Conservation (phyloP, 768 basidiomycete species). For the Holtermanniella nyarrowii region DNA sequence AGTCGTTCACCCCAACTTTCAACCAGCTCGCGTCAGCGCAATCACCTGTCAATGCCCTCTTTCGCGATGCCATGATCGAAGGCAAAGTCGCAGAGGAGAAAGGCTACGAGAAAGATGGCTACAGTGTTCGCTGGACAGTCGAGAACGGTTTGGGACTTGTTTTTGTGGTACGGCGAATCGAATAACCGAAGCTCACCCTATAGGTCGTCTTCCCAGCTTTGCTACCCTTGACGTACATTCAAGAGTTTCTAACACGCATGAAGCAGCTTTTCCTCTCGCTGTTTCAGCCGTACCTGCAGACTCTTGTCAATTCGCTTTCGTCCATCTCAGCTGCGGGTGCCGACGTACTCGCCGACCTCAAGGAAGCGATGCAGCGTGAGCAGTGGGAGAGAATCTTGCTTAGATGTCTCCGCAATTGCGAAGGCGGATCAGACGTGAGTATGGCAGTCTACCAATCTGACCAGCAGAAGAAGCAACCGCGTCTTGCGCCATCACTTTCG, state of each 20-base stretch:
- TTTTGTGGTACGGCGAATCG: conserved; percentile 63
- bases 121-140: conserved; percentile 87
- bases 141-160: conserved; percentile 92
- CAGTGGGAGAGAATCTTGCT: conserved; percentile 35
- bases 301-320: conserved; percentile 66
- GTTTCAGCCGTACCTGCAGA: conserved; percentile 70
- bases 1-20: conserved; percentile 84
- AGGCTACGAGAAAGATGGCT: conserved; percentile 87
- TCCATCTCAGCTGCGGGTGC: conserved; percentile 11
- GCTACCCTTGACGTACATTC: conserved; percentile 84
- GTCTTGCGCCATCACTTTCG: conserved; percentile 13
- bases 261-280: conserved; percentile 77
- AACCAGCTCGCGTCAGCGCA: conserved; percentile 55
- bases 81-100: conserved; percentile 56
- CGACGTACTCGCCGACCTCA: conserved; percentile 16
- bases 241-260: conserved; percentile 68
- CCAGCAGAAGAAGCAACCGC: conserved; percentile 14
- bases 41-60: conserved; percentile 77
- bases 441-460: not conserved
- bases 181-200: not conserved
- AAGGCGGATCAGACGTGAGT: conserved; percentile 9
- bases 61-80: conserved; percentile 85
- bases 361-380: conserved; percentile 22
- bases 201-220: conserved; percentile 96
- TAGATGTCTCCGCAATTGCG: conserved; percentile 30